Evolutionary conservation across 2,329 filamentous ascomycete genomes (phyloP).

Genomic region (Cephalotrichum gorgonifer): DNA sequence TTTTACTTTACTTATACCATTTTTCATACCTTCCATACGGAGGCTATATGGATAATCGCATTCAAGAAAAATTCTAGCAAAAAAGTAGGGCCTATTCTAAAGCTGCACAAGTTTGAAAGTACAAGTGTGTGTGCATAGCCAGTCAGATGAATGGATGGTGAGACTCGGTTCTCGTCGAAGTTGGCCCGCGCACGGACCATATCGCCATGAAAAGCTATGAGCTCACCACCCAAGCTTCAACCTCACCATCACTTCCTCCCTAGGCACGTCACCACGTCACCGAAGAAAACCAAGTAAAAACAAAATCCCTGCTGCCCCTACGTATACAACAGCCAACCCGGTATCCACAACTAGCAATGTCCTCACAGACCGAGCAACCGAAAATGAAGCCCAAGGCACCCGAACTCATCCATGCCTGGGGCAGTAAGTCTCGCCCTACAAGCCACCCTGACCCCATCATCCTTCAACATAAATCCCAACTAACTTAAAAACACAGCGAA

Average conservation of each 20-base stretch:
- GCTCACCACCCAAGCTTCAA: not conserved
- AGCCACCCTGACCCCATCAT: not conserved
- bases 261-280: not conserved
- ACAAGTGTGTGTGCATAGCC: not conserved
- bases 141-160: not conserved
- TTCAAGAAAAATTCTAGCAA: no score
- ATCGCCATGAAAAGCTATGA: not conserved
- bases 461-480: not conserved
- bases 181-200: not conserved
- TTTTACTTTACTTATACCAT: no score
- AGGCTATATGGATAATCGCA: no score
- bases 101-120: not conserved
- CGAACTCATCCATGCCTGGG: conserved; percentile 27
- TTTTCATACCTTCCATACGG: no score
- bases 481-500: conserved; percentile 27
- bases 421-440: conserved; percentile 28
- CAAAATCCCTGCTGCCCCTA: not conserved
- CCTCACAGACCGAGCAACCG: not conserved
- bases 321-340: not conserved
- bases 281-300: no score
- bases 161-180: not conserved
- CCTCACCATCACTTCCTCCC: not conserved
- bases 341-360: not conserved
- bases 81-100: no score
- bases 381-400: not conserved